These are phyloP conservation scores for Xylaria sp. DNA, from an alignment of 2,329 filamentous ascomycete genomes.

Conservation along the genomic window DNA sequence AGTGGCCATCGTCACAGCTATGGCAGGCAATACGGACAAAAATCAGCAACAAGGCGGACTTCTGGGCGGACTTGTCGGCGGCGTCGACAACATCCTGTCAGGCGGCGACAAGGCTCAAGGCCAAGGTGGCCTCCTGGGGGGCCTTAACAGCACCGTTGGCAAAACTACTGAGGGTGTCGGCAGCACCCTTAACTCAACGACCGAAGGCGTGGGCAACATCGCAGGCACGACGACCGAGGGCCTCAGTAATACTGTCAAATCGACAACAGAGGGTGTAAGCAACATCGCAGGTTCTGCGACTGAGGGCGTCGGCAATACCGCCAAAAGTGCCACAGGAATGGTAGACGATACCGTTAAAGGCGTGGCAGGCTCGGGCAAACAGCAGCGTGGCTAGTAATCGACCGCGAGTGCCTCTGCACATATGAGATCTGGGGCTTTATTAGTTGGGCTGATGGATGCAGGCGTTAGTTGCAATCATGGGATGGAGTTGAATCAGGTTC, in stretches of 20 bases:
- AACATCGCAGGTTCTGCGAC: slow-evolving; percentile 46
- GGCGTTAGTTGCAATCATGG: slow-evolving; percentile 19
- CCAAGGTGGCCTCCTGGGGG: slow-evolving; percentile 53
- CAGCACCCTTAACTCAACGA: slow-evolving; percentile 46
- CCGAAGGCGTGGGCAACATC: slow-evolving; percentile 46
- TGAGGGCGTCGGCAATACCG: slow-evolving; percentile 50
- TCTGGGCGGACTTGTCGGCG: slow-evolving; percentile 51
- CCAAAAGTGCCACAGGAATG: slow-evolving; percentile 44
- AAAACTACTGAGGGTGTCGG: slow-evolving; percentile 51
- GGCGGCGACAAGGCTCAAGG: slow-evolving; percentile 53
- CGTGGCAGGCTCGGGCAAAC: slow-evolving; percentile 36
- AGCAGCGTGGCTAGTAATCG: slow-evolving; percentile 21
- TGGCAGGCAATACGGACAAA: slow-evolving; percentile 32
- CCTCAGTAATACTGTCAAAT: slow-evolving; percentile 38
- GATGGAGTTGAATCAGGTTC: slow-evolving; percentile 11
- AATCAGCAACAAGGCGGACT: slow-evolving; percentile 45
- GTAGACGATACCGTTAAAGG: slow-evolving; percentile 46
- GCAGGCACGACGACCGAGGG: slow-evolving; percentile 50
- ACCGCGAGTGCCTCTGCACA: neutral
- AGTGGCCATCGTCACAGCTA: slow-evolving; percentile 4
- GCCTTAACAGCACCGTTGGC: slow-evolving; percentile 47
- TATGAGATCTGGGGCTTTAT: neutral
- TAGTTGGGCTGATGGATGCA: slow-evolving; percentile 20
- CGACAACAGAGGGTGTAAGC: slow-evolving; percentile 49
- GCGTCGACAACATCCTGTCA: slow-evolving; percentile 53